A percentile compares a stretch with the other conserved stretches of the same genome.
These are phyloP conservation scores for Trypanosoma melophagium DNA, from an alignment of 208 protist genomes.

Conservation along the genomic window DNA sequence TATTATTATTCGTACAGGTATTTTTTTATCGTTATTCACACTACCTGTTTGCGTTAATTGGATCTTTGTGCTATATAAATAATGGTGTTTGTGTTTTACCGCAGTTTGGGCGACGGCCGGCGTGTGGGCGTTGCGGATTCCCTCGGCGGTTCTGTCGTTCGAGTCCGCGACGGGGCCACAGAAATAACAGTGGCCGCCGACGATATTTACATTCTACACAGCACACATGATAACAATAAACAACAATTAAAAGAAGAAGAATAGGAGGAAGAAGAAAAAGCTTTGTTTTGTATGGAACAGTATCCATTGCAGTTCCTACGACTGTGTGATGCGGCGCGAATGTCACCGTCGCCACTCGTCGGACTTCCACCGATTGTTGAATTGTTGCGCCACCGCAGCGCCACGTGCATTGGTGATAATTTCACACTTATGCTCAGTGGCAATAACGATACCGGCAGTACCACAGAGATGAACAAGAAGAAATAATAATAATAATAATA, in stretches of 20 bases:
- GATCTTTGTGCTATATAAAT: not conserved
- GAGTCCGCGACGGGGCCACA: slow-evolving; percentile 14
- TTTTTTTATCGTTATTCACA: too few relatives aligned
- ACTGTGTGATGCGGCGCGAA: slow-evolving; percentile 18
- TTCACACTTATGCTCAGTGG: slow-evolving; percentile 6
- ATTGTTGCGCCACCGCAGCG: slow-evolving; percentile 18
- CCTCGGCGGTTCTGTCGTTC: not conserved
- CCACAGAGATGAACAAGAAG: too few relatives aligned
- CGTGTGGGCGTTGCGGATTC: slow-evolving; percentile 24
- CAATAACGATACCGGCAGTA: too few relatives aligned
- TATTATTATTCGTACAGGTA: too few relatives aligned
- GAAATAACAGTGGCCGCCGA: slow-evolving; percentile 9
- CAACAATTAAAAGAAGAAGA: not conserved
- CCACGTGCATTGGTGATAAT: slow-evolving; percentile 24
- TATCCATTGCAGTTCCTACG: slow-evolving; percentile 16
- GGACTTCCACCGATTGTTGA: slow-evolving; percentile 27
- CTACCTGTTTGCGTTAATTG: not conserved
- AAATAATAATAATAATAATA: too few relatives aligned
- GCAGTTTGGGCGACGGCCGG: slow-evolving; percentile 29
- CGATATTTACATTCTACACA: slow-evolving; percentile 23
- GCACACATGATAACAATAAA: not conserved
- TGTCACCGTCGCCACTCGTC: slow-evolving; percentile 27
- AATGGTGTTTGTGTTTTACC: slow-evolving; percentile 29
- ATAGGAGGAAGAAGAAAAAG: not conserved
- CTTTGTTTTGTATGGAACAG: slow-evolving; percentile 18